Conservation (phyloP, 2,329 filamentous ascomycete species). For the Ophiostoma pallidulum region DNA sequence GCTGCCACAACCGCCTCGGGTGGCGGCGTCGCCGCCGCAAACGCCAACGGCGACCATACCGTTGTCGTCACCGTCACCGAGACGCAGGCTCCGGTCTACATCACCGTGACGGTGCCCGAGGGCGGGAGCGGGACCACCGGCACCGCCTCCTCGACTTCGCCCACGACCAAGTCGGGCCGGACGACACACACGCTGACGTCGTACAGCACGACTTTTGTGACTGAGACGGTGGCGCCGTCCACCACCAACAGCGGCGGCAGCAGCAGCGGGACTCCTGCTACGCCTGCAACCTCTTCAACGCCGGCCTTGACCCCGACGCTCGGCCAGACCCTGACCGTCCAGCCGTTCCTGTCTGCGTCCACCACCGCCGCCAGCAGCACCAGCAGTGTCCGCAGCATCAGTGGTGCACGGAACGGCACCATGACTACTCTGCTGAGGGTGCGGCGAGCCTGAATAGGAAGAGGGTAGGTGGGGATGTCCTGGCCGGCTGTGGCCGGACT, state of each 20-base stretch:
- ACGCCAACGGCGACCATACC: conserved; percentile 28
- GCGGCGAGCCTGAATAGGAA: not conserved
- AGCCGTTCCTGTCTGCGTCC: not conserved
- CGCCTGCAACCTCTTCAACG: not conserved
- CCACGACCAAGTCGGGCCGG: not conserved
- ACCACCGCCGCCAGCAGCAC: not conserved
- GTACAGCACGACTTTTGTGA: not conserved
- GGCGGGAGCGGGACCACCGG: not conserved
- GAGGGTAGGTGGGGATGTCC: no score
- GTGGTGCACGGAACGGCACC: not conserved
- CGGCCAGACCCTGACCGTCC: not conserved
- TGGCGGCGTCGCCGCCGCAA: no score
- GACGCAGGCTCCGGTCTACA: conserved; percentile 9
- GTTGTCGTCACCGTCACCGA: conserved; percentile 31
- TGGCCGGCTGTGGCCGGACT: no score
- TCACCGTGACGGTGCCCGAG: conserved; percentile 10
- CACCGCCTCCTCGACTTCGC: not conserved
- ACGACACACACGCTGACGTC: not conserved
- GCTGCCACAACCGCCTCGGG: not conserved
- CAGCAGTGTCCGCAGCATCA: not conserved
- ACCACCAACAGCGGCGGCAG: not conserved
- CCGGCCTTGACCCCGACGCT: not conserved
- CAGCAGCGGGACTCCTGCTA: not conserved
- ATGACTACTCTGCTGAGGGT: not conserved
- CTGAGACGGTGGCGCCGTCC: not conserved